Base-by-base conservation (phyloP, 768 basidiomycete species). In the Russula abietina region DNA sequence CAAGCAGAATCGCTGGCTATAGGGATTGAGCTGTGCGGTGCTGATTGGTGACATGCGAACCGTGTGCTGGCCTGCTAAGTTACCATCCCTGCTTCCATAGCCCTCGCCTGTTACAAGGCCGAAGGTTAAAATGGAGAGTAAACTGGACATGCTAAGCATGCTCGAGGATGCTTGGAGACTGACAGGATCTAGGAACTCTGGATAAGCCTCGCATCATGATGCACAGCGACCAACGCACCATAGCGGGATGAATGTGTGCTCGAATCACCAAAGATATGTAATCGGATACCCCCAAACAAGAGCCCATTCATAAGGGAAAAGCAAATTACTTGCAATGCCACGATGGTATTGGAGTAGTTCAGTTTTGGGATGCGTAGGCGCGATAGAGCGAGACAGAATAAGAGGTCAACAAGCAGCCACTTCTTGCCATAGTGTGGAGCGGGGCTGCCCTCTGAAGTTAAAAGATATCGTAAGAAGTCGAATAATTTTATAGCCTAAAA, bases 41-140 rank as follows among this genome's bases (percentile, higher is more conserved):
- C 93, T 92, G 69, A 92, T 93, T 11, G 94, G 94, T 0, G 93
- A 91, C 82, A 95, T 87, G 66, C 89, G 85, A 56, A 98, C 88
- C 0, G 92, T 94, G 70, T 95, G 92, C 72, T 93, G 88, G 38
- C 95, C 95, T 36, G 86, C 81, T 9, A 91, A 75, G 70, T 91
- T 86, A 4, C 76, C 71, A 65, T 89, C 86, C 45, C 76, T 78
- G 1, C 73, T 70, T 19, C 69, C 70, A 43, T 77, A 71, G 48
- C 69, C 70, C 24, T 80, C 72, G 10, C 77, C 68, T 4, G 80
- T 73, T 14, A 87, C 62, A 12, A 84, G 69, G 19, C 82, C 82
- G 46, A 87, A 80, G 16, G 78, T 79, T 17, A 84, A 69, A 30
- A 79, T 74, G 10, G 79, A 73, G 24, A 88, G 67, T 24, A 83